Evolutionary conservation across 805 yeast genomes (phyloP).

Genomic region (Crinitomyces ghanaensis): DNA sequence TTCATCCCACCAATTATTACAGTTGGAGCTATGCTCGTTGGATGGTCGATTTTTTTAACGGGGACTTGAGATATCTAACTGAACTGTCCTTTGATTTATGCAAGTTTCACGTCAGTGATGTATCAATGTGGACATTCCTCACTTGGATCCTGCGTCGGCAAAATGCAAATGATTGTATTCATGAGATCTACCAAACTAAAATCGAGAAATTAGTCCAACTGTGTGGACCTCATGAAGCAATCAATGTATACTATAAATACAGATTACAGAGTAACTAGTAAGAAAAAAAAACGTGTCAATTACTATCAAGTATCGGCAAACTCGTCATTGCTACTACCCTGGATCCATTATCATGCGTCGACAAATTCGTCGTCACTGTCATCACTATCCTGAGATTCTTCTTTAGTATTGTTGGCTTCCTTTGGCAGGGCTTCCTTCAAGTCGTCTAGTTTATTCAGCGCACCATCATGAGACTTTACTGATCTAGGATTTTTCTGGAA

Average conservation of each 20-base stretch:
- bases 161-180: slow-evolving; percentile 3
- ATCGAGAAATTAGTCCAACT: slow-evolving; percentile 1
- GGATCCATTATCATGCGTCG: no score
- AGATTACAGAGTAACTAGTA: not conserved
- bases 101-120: slow-evolving; percentile 20
- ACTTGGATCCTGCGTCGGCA: slow-evolving; percentile 3
- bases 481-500: slow-evolving; percentile 33
- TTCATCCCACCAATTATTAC: slow-evolving; percentile 39
- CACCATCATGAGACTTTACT: slow-evolving; percentile 1
- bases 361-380: slow-evolving; percentile 10
- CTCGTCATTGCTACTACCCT: no score
- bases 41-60: slow-evolving; percentile 11
- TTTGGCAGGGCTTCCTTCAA: slow-evolving; percentile 3
- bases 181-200: no score
- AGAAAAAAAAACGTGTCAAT: slow-evolving; percentile 1
- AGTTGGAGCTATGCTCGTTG: slow-evolving; percentile 34
- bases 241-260: slow-evolving; percentile 2
- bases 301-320: slow-evolving; percentile 19
- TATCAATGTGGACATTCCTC: slow-evolving; percentile 16
- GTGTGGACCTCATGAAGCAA: no score
- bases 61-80: slow-evolving; percentile 10
- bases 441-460: no score
- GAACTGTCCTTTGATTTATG: slow-evolving; percentile 11
- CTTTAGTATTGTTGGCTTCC: not conserved
- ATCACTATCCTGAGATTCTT: not conserved